Conservation (phyloP, 2,329 filamentous ascomycete species). For the Xylariaceae sp. region DNA sequence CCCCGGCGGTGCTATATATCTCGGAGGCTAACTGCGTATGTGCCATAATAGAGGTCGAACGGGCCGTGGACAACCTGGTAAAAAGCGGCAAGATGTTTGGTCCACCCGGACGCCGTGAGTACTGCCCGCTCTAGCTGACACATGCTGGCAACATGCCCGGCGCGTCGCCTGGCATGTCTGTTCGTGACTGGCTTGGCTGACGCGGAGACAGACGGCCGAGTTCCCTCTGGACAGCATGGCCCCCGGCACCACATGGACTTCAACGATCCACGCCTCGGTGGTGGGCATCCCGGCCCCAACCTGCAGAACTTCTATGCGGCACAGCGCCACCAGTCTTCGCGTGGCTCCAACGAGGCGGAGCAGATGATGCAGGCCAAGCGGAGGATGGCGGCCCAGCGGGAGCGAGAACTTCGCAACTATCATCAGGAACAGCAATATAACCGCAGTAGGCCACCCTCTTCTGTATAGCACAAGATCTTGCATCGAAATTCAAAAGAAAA, state of each 20-base stretch:
- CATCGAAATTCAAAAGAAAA: slow-evolving; percentile 30
- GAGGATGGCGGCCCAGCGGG: slow-evolving; percentile 97
- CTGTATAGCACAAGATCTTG: slow-evolving; percentile 55
- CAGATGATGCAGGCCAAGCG: slow-evolving; percentile 99
- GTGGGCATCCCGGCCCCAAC: slow-evolving; percentile 67
- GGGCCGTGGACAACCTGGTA: slow-evolving; percentile 87
- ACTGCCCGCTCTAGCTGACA: slow-evolving; percentile 36
- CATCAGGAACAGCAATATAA: slow-evolving; percentile 99
- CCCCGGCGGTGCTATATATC: no score
- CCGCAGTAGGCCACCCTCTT: slow-evolving; percentile 86
- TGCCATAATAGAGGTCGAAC: slow-evolving; percentile 72
- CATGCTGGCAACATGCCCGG: no score
- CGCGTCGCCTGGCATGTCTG: no score
- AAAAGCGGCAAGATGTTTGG: slow-evolving; percentile 94
- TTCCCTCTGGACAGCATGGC: slow-evolving; percentile 45
- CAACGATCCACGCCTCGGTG: slow-evolving; percentile 59
- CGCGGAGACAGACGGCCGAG: slow-evolving; percentile 57
- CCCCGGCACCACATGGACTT: slow-evolving; percentile 80
- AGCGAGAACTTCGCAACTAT: slow-evolving; percentile 98
- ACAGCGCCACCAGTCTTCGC: slow-evolving; percentile 82
- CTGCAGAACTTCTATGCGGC: slow-evolving; percentile 90
- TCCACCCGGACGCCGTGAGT: slow-evolving; percentile 70
- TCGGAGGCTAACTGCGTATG: no score
- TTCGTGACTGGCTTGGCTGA: slow-evolving; percentile 17
- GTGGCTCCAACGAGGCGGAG: slow-evolving; percentile 84